Evolutionary conservation across 2,329 filamentous ascomycete species (phyloP), one percentile per base, ranked within the genome.

Genomic region (Cryoendolithus antarcticus): DNA sequence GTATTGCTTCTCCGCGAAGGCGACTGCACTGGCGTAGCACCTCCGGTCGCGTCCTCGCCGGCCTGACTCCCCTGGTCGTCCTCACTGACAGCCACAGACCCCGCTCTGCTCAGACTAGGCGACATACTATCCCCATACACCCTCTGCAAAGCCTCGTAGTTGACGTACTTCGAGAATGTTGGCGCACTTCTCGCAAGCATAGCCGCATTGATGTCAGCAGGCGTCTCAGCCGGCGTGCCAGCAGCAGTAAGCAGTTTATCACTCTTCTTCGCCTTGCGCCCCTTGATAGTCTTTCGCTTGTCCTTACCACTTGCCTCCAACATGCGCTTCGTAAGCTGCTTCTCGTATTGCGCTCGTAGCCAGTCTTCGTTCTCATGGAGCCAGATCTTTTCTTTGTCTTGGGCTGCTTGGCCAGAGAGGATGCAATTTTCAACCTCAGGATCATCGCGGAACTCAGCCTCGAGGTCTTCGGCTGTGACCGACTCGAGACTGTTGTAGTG

Each of bases 291-390:
- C 48, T 48, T 57, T 6, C 53, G 52, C 5, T 62, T 57, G 27
- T 62, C 61, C 31, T 46, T 54, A 38, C 68, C 66, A 28, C 66
- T 64, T 9, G 67, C 69, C 44, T 72, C 69, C n/a, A 67, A 67
- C 11, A 77, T 59, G 29, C 86, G 84, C 43, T 78, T 74, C 30
- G 82, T 75, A 41, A 93, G 80, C 5, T 82, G 71, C 60, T 91
- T 93, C 44, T 83, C 77, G 55, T 95, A 86, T 55, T 93, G 82
- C 35, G 78, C 74, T 6, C 89, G 82, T 30, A 98, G 70, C 74
- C 88, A 98, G 49, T 93, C 86, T 57, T 91, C 86, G 61, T 98
- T 96, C 56, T 88, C 80, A 43, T 89, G 88, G 32, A 93, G 78
- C 91, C 91, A 98, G 38, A 96, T 83, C 43, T 78, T 77, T 59